Percentiles rank a stretch among this genome's conserved stretches.
These are phyloP conservation scores for Saccharum officinarum DNA, from an alignment of 176 grass and related monocot genomes.

Conservation along the genomic window DNA sequence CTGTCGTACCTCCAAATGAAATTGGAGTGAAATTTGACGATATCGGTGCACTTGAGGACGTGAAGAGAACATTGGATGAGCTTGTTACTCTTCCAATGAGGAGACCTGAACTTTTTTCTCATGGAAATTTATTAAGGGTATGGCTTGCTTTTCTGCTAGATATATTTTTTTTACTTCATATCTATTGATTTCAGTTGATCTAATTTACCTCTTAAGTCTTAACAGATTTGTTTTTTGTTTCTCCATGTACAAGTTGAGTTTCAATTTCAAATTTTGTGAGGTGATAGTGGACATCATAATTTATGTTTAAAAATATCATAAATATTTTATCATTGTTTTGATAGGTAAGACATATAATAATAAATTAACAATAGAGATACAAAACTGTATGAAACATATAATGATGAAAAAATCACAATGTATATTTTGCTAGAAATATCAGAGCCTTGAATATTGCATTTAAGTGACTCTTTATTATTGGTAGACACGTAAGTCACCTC, in stretches of 20 bases:
- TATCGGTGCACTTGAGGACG: constrained; percentile 89
- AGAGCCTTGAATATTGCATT: constrained; percentile 23
- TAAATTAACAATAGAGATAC: not conserved
- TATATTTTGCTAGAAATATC: constrained; percentile 21
- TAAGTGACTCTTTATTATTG: constrained; percentile 4
- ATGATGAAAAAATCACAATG: not conserved
- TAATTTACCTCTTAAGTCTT: not conserved
- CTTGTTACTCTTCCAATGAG: constrained; percentile 95
- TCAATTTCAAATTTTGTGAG: not conserved
- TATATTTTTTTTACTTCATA: not conserved
- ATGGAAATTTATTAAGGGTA: constrained; percentile 92
- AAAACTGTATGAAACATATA: not conserved
- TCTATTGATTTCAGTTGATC: not conserved
- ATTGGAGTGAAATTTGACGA: constrained; percentile 97
- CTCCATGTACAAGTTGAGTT: not conserved
- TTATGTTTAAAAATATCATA: not conserved
- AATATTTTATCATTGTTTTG: not conserved
- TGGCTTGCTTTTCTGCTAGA: constrained; percentile 25
- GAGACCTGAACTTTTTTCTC: constrained; percentile 91
- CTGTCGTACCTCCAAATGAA: constrained; percentile 88
- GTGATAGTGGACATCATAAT: not conserved
- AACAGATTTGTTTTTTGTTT: not conserved
- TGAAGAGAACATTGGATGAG: constrained; percentile 91
- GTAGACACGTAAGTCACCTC: constrained; percentile 2
- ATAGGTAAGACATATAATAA: not conserved